phyloP scores from a whole-genome alignment of 1,284 basidiomycete species.

The Quambalaria eucalypti region DNA sequence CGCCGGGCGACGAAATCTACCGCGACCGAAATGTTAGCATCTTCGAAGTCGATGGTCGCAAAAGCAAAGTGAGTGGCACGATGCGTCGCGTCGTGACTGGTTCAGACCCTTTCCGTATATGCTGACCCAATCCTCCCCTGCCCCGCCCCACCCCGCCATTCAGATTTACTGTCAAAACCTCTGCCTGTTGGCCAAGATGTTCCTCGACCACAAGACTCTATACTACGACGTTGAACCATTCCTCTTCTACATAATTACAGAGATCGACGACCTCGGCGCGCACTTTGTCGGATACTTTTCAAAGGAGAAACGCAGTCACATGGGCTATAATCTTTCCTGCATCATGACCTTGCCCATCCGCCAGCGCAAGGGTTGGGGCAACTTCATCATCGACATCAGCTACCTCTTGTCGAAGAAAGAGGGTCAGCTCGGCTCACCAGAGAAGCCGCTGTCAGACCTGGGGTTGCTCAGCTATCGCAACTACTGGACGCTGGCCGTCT shows the following conservation, averaged over 20 bases:
- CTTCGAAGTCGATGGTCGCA: constrained; percentile 95
- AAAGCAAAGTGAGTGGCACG: constrained; percentile 56
- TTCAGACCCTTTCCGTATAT: too few relatives aligned
- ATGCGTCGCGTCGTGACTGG: not conserved
- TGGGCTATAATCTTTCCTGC: constrained; percentile 97
- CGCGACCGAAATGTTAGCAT: constrained; percentile 91
- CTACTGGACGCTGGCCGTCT: constrained; percentile 89
- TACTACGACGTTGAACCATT: constrained; percentile 71
- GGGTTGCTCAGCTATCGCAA: constrained; percentile 85
- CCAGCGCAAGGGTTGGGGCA: constrained; percentile 90
- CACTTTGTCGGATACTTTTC: constrained; percentile 98
- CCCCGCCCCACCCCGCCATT: not conserved
- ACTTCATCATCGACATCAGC: constrained; percentile 73
- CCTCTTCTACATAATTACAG: constrained; percentile 88
- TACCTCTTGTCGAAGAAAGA: constrained; percentile 95
- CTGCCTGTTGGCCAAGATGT: constrained; percentile 92
- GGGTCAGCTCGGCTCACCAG: constrained; percentile 85
- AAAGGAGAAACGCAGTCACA: constrained; percentile 96
- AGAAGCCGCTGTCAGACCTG: constrained; percentile 92
- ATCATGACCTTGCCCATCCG: constrained; percentile 95
- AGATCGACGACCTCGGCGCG: constrained; percentile 79
- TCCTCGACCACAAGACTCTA: constrained; percentile 94
- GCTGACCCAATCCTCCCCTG: not conserved
- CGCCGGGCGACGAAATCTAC: constrained; percentile 98
- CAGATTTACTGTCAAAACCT: constrained; percentile 89